phyloP scores from a whole-genome alignment of 441 rosid genomes.

The Pelargonium cotyledonis region DNA sequence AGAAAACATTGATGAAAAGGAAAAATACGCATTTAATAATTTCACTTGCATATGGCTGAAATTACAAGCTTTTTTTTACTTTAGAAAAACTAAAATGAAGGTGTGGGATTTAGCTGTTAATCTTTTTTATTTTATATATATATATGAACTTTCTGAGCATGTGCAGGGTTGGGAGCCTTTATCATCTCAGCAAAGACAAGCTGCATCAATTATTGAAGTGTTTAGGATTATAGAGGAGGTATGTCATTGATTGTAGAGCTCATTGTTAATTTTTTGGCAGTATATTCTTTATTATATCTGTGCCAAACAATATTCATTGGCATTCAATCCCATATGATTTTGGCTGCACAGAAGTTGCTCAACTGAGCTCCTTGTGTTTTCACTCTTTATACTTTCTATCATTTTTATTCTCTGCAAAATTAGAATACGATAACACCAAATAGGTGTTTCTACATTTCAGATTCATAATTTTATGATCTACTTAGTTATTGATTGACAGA shows the following conservation, averaged over 20 bases:
- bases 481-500: constrained; percentile 2
- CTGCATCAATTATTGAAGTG: constrained; percentile 86
- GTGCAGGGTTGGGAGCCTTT: constrained; percentile 97
- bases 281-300: constrained; percentile 3
- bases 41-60: background rate
- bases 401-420: constrained; percentile 3
- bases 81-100: too few relatives aligned
- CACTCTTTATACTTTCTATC: constrained; percentile 13
- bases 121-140: too few relatives aligned
- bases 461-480: background rate
- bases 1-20: background rate
- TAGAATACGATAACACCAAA: background rate
- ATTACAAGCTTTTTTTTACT: background rate
- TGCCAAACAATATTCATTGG: constrained; percentile 4
- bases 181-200: constrained; percentile 84
- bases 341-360: constrained; percentile 14
- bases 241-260: constrained; percentile 13
- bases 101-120: background rate
- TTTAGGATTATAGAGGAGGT: constrained; percentile 99
- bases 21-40: background rate
- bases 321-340: constrained; percentile 4
- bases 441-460: constrained; percentile 6
- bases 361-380: constrained; percentile 9
- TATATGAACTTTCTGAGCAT: constrained; percentile 15
- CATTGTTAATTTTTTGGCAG: constrained; percentile 8